Base-by-base conservation (phyloP, 129 eudicot genomes). In the Logfia minima region DNA sequence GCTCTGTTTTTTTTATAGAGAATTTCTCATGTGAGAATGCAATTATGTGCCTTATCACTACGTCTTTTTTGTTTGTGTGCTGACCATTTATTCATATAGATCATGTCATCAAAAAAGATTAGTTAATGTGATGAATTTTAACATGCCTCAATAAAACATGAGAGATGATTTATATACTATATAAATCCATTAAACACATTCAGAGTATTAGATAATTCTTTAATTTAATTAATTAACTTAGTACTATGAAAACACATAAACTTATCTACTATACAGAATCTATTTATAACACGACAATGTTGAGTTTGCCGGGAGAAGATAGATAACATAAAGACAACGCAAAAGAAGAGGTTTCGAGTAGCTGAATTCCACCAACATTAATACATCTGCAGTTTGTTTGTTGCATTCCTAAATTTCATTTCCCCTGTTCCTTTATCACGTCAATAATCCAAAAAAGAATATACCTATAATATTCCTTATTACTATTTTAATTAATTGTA, bases 331-430 rank as follows among this genome's bases (percentile, higher is more conserved):
- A 34, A 80, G 67, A 80, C 11, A 26, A 80, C 11, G 58, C 24
- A 48, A 31, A 58, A 66, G n/a, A 66, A 53, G 60, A 75, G 37
- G 84, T 37, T 58, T 74, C 84, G 70, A 75, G 41, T 67, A 66
- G 80, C 84, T 66, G 80, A 68, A 60, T 74, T 80, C 39, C 71
- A 80, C 75, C 41, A 39, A 80, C 34, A 80, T 66, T 74, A 80
- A 73, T 80, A 32, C 61, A 37, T 53, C 43, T 41, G 43, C 67
- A 39, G 19, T 74, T 24, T 73, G 35, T 39, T 26, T 73, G 48
- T 39, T 26, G 80, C 75, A 73, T 80, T 39, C 26, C 26, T 70
- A 41, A 13, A 77, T 37, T 21, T 56, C 31, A 4, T 64, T 26
- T 35, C 13, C 28, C n/a, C 68, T 26, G 10, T 51, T 28, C 19